A percentile compares a stretch with the other conserved stretches of the same genome.
phyloP scores from a whole-genome alignment of 2,329 filamentous ascomycete genomes.

The Penicillium sp. region DNA sequence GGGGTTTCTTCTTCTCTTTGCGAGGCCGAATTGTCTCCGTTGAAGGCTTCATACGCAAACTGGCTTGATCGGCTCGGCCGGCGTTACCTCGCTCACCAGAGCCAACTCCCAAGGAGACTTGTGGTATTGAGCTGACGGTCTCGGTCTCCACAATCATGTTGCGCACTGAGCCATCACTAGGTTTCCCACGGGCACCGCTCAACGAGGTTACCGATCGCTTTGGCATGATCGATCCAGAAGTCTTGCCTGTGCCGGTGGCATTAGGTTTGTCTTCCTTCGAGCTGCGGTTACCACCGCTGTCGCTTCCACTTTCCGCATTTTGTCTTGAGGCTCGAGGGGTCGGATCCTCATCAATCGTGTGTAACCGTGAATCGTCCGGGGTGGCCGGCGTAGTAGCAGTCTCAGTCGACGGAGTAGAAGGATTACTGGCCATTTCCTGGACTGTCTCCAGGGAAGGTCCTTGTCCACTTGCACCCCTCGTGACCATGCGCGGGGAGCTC shows the following conservation, averaged over 20 bases:
- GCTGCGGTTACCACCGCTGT: constrained; percentile 45
- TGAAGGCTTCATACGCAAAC: constrained; percentile 78
- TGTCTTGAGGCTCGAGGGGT: constrained; percentile 41
- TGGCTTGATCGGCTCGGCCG: constrained; percentile 62
- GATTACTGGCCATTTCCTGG: constrained; percentile 72
- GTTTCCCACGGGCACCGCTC: constrained; percentile 59
- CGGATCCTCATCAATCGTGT: constrained; percentile 36
- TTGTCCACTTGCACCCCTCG: constrained; percentile 55
- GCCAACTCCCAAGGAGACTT: constrained; percentile 65
- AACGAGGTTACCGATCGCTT: constrained; percentile 66
- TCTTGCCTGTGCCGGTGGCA: constrained; percentile 37
- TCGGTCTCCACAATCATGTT: constrained; percentile 99
- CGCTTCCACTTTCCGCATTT: constrained; percentile 56
- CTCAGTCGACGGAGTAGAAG: constrained; percentile 58
- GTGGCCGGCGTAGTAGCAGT: constrained; percentile 39
- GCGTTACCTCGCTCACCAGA: constrained; percentile 51
- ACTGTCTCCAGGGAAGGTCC: constrained; percentile 76
- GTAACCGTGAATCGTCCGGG: constrained; percentile 33
- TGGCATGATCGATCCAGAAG: constrained; percentile 52
- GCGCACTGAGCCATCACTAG: constrained; percentile 66
- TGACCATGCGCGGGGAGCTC: constrained; percentile 47
- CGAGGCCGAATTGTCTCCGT: constrained; percentile 93
- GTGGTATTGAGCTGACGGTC: constrained; percentile 84
- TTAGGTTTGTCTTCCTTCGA: constrained; percentile 36
- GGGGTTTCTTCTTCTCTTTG: constrained; percentile 81